Percentiles rank a stretch among this genome's conserved stretches.
Evolutionary conservation across 164 flowering plant genomes (phyloP).

Genomic region (Kalanchoe fedtschenkoi): DNA sequence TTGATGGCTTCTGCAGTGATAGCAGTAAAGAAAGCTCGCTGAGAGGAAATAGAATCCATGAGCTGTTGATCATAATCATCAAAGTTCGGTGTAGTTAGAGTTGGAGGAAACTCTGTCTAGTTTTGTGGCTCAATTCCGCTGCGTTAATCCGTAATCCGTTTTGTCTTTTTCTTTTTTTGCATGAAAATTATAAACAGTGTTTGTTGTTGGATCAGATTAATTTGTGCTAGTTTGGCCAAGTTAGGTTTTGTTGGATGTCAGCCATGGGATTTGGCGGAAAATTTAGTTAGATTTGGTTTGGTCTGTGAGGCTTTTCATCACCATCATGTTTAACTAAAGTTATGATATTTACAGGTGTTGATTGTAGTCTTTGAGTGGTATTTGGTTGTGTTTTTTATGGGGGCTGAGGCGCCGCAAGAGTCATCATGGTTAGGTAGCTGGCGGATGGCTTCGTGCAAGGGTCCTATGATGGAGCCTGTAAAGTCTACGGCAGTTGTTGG

Average conservation of each 20-base stretch:
- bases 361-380: no score
- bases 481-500: slow-evolving; percentile 24
- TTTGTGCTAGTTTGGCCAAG: no score
- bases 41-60: neutral
- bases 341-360: slow-evolving; percentile 5
- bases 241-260: no score
- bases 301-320: no score
- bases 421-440: slow-evolving; percentile 37
- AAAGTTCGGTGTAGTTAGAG: no score
- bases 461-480: slow-evolving; percentile 17
- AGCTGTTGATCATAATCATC: neutral
- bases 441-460: slow-evolving; percentile 26
- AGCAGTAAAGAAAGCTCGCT: neutral
- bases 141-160: neutral
- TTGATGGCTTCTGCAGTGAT: neutral
- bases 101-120: no score
- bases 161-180: neutral
- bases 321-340: neutral
- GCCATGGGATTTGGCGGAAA: no score
- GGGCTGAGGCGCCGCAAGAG: slow-evolving; percentile 11
- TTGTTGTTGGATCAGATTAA: neutral
- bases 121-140: neutral
- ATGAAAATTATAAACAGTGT: neutral
- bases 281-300: no score
- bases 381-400: slow-evolving; percentile 19